Evolutionary conservation across 495 filamentous ascomycete genomes (phyloP), one percentile per base, ranked within the genome.

Genomic region (Astrothelium macrocarpum): DNA sequence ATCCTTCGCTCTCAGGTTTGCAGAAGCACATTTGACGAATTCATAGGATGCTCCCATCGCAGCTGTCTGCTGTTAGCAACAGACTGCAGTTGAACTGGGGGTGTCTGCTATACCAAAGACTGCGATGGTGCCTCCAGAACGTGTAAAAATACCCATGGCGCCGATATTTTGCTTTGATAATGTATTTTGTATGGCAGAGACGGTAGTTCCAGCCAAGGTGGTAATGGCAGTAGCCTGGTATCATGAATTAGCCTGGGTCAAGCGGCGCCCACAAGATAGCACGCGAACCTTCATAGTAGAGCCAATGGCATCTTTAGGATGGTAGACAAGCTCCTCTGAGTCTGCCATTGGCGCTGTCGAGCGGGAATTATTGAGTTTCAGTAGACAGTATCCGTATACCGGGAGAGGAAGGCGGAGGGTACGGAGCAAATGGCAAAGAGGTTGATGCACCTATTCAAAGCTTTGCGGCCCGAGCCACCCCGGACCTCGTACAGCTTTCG

Each of bases 151-250:
- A 66, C 89, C 86, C 78, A 82, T 83, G 25, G 83, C 81, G 53
- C 90, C 87, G 60, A 94, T 79, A 73, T 95, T 95, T 68, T 82
- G 81, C 75, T 84, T 90, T 20, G 84, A 79, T 62, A 97, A 82
- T 32, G 91, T 87, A 76, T 95, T 96, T 78, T 91, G 90, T 59
- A 93, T 79, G 32, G 89, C 88, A 4, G 92, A 86, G 60, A 86
- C 70, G 71, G 89, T 78, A 46, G 87, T 74, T 67, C 94, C 95
- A 49, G 82, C 81, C 53, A 78, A 75, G 72, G 86, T 88, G 60
- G 82, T 84, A 64, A 90, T 72, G 65, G 84, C 64, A 42, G 83
- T 85, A 60, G 85, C 29, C 49, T 56, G 20, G 2, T 56, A n/a
- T 29, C 29, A 25, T 0, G 23, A 16, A 25, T 56, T 29, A 56